Base-by-base conservation (phyloP, 768 basidiomycete species). In the Pleurotus cornucopiae region DNA sequence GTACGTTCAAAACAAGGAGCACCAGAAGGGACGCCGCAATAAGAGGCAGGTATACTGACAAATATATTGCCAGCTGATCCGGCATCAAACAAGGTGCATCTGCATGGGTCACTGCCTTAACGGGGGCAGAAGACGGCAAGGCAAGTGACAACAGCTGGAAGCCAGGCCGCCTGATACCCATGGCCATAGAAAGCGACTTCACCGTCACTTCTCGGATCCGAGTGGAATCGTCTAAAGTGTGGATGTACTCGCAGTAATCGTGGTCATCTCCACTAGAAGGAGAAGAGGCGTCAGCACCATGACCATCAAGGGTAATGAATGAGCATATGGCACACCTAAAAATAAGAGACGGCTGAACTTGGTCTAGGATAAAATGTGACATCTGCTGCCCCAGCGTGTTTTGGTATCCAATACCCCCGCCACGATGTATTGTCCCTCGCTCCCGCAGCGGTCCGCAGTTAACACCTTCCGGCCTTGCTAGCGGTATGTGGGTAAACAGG, bases 181-280 rank as follows among this genome's bases (percentile, higher is more conserved):
- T 91, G 3, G 87, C 89, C 78, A 94, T 91, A 11, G 92, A 93
- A 63, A 97, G 77, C 2, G 92, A 88, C 68, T 94, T 97, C 64
- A 98, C 82, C 0, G 92, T 90, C 16, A 95, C 78, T 71, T 98
- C 95, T 49, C 77, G 80, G 11, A 83, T 72, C 37, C 69, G 69
- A 21, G 67, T 62, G 14, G 60, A 54, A 46, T 49, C 54, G 59
- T 59, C 53, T 68, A 66, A 60, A 70, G 61, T 86, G 83, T 66
- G 75, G 11, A 52, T 74, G 64, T 85, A 83, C 73, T 91, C 91
- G 69, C 96, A 98, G 61, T 95, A 93, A 64, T 98, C 96, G 67
- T 97, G 94, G 65, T 98, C 94, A 68, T 98, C 94, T 4, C 92
- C 96, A 61, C 91, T 93, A 55, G 34, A 11, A 34, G 30, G 6